Conservation (phyloP, 192 early-diverging fungal genomes). For the Paraglomus brasilianum region DNA sequence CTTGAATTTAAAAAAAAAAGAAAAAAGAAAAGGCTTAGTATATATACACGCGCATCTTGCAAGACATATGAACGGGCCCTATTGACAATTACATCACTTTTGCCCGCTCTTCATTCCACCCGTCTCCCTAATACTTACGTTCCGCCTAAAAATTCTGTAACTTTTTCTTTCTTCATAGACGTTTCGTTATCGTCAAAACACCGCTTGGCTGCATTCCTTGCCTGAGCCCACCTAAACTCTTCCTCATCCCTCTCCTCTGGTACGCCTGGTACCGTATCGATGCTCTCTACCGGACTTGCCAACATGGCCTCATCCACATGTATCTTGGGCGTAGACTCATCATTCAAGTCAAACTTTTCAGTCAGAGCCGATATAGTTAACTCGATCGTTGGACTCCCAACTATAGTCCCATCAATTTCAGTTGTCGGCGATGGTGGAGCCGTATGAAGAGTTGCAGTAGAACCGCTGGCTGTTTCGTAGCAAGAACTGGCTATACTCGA, state of each 20-base stretch:
- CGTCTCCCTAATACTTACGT: slow-evolving; percentile 33
- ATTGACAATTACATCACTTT: too few relatives aligned
- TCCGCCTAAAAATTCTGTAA: slow-evolving; percentile 52
- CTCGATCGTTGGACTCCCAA: too few relatives aligned
- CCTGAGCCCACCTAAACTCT: slow-evolving; percentile 2
- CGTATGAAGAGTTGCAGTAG: slow-evolving; percentile 28
- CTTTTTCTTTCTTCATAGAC: slow-evolving; percentile 43
- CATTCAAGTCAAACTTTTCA: too few relatives aligned
- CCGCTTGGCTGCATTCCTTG: slow-evolving; percentile 27
- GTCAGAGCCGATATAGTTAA: too few relatives aligned
- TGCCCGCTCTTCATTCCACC: too few relatives aligned
- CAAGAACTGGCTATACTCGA: slow-evolving; percentile 28
- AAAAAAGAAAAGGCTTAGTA: too few relatives aligned
- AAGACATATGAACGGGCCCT: too few relatives aligned
- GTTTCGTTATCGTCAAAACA: slow-evolving; percentile 46
- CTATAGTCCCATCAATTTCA: too few relatives aligned
- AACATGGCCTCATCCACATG: slow-evolving; percentile 11
- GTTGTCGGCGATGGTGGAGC: slow-evolving; percentile 26
- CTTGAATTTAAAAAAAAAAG: slow-evolving; percentile 29
- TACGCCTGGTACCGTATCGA: neutral
- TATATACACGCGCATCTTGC: too few relatives aligned
- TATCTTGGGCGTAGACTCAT: slow-evolving; percentile 12
- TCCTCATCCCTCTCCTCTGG: slow-evolving; percentile 11
- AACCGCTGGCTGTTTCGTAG: slow-evolving; percentile 31
- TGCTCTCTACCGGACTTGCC: neutral